Base-by-base conservation (phyloP, 257 asterid genomes). In the Nyctanthes arbortristis region DNA sequence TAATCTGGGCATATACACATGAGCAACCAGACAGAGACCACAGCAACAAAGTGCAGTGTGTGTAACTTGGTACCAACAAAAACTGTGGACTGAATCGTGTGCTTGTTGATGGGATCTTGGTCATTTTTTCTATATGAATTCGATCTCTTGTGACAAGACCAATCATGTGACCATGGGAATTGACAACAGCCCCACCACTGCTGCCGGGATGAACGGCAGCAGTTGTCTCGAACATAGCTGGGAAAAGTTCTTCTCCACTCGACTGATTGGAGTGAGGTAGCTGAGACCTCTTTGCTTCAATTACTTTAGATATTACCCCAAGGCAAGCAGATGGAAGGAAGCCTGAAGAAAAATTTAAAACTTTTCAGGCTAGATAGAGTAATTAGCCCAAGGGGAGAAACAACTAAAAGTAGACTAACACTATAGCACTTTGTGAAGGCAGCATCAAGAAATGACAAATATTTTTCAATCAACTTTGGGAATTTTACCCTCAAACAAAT, bases 121-220 rank as follows among this genome's bases (percentile, higher is more conserved):
- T 22, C 9, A 30, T 32, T 65, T 70, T 43, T 47, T 67, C 30
- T n/a, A n/a, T n/a, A n/a, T n/a, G n/a, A n/a, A n/a, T n/a, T n/a
- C 31, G 49, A 67, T 84, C 91, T 97, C 99, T 94, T 47, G 99
- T 94, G 71, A 94, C 93, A n/a, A 94, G 99, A 75, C 96, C 99
- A 79, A 94, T 79, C 96, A 94, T 86, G 71, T 61, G 75, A 66
- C 99, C 99, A 31, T 83, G 75, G 58, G 90, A 84, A 82, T 89
- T 86, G 69, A 93, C 90, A 72, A 93, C 96, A 66, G 99, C 96
- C 61, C 99, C 99, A 59, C 99, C 99, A 71, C 99, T 93, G 58
- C 99, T 89, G 75, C 99, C 97, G 65, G 99, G 95, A 79, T 93
- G 97, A 65, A 94, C 97, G 28, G 99, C 92, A 31, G 97, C 99